Percentiles rank a stretch among this genome's conserved stretches.
Evolutionary conservation across 2,329 filamentous ascomycete species (phyloP).

Genomic region (Pezicula carpinea): DNA sequence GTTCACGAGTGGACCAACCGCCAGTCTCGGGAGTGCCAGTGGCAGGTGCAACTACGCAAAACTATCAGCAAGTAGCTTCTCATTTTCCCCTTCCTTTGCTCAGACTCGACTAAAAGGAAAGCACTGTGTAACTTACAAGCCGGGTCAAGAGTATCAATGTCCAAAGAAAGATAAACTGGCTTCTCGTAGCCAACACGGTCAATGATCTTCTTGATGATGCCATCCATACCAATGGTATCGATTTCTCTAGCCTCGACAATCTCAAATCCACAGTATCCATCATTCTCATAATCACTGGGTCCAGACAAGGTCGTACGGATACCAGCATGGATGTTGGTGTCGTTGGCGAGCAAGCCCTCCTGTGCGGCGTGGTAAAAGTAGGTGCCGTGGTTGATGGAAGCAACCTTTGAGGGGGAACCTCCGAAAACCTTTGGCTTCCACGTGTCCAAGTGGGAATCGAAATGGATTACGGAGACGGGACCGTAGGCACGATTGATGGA

Average conservation of each 20-base stretch:
- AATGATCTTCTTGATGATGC: conserved; percentile 74
- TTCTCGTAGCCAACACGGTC: conserved; percentile 69
- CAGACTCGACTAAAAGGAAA: not conserved
- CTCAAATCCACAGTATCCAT: conserved; percentile 79
- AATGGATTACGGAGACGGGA: conserved; percentile 57
- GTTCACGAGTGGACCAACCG: conserved; percentile 69
- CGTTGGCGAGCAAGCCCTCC: conserved; percentile 74
- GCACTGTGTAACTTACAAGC: conserved; percentile 50
- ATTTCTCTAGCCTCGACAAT: conserved; percentile 74
- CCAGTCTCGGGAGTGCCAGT: conserved; percentile 74
- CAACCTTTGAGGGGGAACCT: conserved; percentile 70
- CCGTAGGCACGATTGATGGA: conserved; percentile 58
- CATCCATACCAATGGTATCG: conserved; percentile 62
- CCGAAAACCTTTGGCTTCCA: conserved; percentile 86
- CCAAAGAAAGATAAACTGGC: conserved; percentile 77
- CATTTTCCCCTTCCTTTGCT: not conserved
- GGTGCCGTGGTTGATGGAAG: conserved; percentile 79
- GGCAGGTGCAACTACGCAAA: conserved; percentile 55
- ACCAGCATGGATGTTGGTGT: conserved; percentile 82
- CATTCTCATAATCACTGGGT: conserved; percentile 77
- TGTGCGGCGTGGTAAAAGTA: conserved; percentile 82
- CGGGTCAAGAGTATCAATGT: conserved; percentile 85
- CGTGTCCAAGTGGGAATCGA: conserved; percentile 62
- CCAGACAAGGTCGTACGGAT: conserved; percentile 80
- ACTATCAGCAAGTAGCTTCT: conserved; percentile 10